Evolutionary conservation across 345 rosid species (phyloP).

Genomic region (Eucalyptus cladocalyx): DNA sequence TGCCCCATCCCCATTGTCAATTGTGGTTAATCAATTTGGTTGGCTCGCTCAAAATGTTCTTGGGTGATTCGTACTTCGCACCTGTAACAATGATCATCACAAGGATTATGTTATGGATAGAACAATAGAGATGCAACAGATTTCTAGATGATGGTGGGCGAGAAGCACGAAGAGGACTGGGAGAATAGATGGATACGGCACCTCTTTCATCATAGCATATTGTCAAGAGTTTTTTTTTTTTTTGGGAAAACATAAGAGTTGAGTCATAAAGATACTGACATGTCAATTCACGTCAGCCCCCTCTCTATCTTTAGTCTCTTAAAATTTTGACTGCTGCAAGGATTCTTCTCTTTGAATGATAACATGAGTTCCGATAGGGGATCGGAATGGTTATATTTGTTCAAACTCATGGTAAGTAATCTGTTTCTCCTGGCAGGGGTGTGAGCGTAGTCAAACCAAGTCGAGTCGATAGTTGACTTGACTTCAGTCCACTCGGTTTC

Average conservation of each 20-base stretch:
- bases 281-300: background rate
- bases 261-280: background rate
- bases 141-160: background rate
- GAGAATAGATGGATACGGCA: background rate
- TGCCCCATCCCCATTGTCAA: constrained; percentile 4
- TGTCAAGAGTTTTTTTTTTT: constrained; percentile 24
- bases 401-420: too few species aligned
- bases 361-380: too few species aligned
- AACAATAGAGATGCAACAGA: background rate
- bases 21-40: constrained; percentile 63
- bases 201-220: constrained; percentile 90
- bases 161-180: background rate
- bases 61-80: constrained; percentile 88
- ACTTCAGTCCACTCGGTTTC: too few species aligned
- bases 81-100: constrained; percentile 23
- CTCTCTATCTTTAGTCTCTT: background rate
- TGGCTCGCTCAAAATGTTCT: constrained; percentile 86
- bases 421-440: too few species aligned
- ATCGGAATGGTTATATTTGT: too few species aligned
- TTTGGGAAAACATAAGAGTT: too few species aligned
- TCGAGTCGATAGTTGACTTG: too few species aligned
- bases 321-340: too few species aligned
- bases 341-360: too few species aligned
- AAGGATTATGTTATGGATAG: background rate
- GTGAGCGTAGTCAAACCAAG: too few species aligned